Conservation (phyloP, 345 rosid genomes). For the Xanthoceras sorbifolium region DNA sequence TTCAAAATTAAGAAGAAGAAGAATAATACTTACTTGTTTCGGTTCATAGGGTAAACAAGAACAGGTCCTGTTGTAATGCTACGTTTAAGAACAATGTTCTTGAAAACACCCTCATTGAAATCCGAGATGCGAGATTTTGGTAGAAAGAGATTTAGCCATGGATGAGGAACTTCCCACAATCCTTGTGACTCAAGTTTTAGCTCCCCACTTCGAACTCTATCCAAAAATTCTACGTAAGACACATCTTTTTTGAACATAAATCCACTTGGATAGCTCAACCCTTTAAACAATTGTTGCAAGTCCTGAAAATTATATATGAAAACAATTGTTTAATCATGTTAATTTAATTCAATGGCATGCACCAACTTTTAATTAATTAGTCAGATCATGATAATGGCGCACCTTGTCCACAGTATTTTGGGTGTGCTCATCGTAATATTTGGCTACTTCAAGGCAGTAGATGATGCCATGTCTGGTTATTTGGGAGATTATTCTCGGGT, state of each 20-base stretch:
- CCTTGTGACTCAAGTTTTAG: slow-evolving; percentile 60
- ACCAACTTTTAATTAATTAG: not conserved
- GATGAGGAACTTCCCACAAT: slow-evolving; percentile 96
- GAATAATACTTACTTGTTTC: slow-evolving; percentile 52
- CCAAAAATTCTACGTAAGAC: slow-evolving; percentile 56
- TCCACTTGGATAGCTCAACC: slow-evolving; percentile 33
- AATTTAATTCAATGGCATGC: slow-evolving; percentile 11
- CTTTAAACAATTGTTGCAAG: slow-evolving; percentile 32
- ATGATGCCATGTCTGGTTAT: slow-evolving; percentile 53
- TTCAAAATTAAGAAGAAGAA: no score
- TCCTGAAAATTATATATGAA: slow-evolving; percentile 30
- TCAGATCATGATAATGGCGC: not conserved
- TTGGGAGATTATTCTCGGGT: slow-evolving; percentile 53
- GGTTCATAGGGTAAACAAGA: slow-evolving; percentile 82
- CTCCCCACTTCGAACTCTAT: slow-evolving; percentile 78
- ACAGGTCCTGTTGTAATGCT: slow-evolving; percentile 66
- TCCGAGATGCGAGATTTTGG: slow-evolving; percentile 66
- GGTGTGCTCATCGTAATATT: slow-evolving; percentile 52
- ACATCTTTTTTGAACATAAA: slow-evolving; percentile 47
- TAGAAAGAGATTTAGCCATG: slow-evolving; percentile 86
- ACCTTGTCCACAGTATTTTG: slow-evolving; percentile 47
- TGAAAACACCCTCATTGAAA: slow-evolving; percentile 70
- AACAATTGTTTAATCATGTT: no score
- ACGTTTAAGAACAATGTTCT: slow-evolving; percentile 57
- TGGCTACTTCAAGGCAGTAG: slow-evolving; percentile 75